Evolutionary conservation across 2,329 filamentous ascomycete genomes (phyloP), one percentile per base, ranked within the genome.

Genomic region (Metarhizium guizhouense): DNA sequence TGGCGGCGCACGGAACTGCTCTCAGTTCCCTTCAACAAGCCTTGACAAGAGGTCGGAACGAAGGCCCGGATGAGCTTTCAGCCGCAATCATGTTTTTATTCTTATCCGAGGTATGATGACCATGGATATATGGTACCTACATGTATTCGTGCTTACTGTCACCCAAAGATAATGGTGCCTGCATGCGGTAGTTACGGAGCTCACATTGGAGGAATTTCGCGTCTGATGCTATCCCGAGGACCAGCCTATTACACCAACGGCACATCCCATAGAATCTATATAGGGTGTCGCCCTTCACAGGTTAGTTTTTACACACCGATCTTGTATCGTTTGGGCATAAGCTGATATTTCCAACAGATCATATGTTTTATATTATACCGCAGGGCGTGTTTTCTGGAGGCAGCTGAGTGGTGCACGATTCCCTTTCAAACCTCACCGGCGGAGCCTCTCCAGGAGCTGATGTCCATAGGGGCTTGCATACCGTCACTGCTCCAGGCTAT

Each of bases 261-360:
- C 1, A 56, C 66, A n/a, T 59, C 69, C 0, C 72, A 75, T 48
- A 47, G 64, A 63, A 38, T 75, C 0, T 75, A 74, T 52, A 61
- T 71, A 1, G 73, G 72, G 0, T 71, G 71, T 51, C 61, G 73
- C n/a, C 71, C 73, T 6, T 58, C 71, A 6, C 59, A 74, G 34
- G 72, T 73, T 61, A 43, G 69, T 18, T 3, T 36, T 16, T 18
- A 13, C 32, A 3, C 10, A 16, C 25, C 25, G 4, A 25, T 34
- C 32, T 34, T 34, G 32, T 34, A 7, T 34, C 10, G 32, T 34
- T 11, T 34, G 6, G 32, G 32, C 32, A 34, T 11, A 3, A 34
- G 32, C 32, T 34, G 32, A 34, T 11, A 11, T 34, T 7, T 8
- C 6, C 32, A 7, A 38, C 45, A 72, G 69, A 61, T 71, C 13